phyloP scores from a whole-genome alignment of 768 basidiomycete genomes.

The Gloeophyllum trabeum region DNA sequence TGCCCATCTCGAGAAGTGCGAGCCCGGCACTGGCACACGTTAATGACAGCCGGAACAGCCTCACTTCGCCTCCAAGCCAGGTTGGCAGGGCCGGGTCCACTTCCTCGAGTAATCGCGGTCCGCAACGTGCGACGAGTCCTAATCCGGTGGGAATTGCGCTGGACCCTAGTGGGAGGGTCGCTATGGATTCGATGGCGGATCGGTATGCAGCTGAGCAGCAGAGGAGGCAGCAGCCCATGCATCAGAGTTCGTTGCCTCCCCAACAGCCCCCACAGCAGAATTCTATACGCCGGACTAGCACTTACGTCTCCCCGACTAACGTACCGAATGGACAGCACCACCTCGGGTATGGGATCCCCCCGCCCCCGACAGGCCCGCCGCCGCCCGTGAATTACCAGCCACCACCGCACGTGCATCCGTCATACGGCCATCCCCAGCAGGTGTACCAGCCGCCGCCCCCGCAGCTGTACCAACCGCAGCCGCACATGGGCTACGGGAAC shows the following conservation, averaged over 20 bases:
- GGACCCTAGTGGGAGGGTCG: slow-evolving; percentile 70
- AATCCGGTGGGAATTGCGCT: slow-evolving; percentile 77
- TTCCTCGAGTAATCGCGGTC: slow-evolving; percentile 10
- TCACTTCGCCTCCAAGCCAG: slow-evolving; percentile 9
- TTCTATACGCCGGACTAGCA: background rate
- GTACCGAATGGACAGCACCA: background rate
- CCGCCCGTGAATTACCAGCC: slow-evolving; percentile 12
- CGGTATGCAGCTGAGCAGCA: slow-evolving; percentile 20
- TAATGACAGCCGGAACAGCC: background rate
- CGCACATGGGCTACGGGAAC: slow-evolving; percentile 12
- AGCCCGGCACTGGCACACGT: slow-evolving; percentile 28
- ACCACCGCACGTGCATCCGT: slow-evolving; percentile 6
- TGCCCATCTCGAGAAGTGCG: slow-evolving; percentile 32
- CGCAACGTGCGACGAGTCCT: slow-evolving; percentile 54
- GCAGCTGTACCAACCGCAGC: slow-evolving; percentile 13
- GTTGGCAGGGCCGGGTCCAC: slow-evolving; percentile 3
- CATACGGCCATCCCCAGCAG: slow-evolving; percentile 11
- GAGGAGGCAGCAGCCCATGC: slow-evolving; percentile 15
- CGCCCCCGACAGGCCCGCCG: background rate
- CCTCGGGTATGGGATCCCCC: background rate
- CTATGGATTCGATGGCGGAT: slow-evolving; percentile 71
- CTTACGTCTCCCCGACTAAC: background rate
- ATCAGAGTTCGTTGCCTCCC: slow-evolving; percentile 5
- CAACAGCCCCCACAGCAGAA: background rate
- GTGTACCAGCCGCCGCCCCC: slow-evolving; percentile 8